Evolutionary conservation across 73 alveolate species (phyloP).

Genomic region (Diophrys sp.): DNA sequence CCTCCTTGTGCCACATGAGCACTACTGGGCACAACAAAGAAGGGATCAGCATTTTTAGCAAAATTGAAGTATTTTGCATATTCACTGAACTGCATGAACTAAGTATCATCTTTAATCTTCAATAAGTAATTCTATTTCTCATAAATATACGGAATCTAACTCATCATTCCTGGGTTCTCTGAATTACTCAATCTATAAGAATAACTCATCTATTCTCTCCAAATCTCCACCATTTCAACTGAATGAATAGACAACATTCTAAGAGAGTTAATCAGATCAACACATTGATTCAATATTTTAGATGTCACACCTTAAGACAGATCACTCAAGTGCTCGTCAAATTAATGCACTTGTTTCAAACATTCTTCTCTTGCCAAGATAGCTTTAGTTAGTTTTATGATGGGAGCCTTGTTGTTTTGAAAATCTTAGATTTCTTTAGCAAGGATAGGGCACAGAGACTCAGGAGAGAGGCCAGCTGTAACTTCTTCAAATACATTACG

Average conservation of each 20-base stretch:
- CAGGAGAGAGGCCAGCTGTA: slow-evolving; percentile 19
- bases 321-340: neutral
- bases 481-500: slow-evolving; percentile 10
- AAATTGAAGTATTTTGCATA: slow-evolving; percentile 45
- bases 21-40: slow-evolving; percentile 43
- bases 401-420: slow-evolving; percentile 44
- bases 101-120: slow-evolving; percentile 43
- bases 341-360: slow-evolving; percentile 26
- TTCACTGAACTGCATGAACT: slow-evolving; percentile 30
- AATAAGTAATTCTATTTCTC: slow-evolving; percentile 50
- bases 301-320: neutral
- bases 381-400: slow-evolving; percentile 46
- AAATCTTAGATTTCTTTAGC: slow-evolving; percentile 60
- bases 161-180: slow-evolving; percentile 11
- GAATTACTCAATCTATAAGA: slow-evolving; percentile 21
- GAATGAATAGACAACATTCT: slow-evolving; percentile 54
- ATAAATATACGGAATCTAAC: slow-evolving; percentile 41
- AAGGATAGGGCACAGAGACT: slow-evolving; percentile 31
- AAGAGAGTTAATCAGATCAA: slow-evolving; percentile 49
- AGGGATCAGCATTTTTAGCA: slow-evolving; percentile 48
- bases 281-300: slow-evolving; percentile 19
- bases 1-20: slow-evolving; percentile 3
- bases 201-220: slow-evolving; percentile 45
- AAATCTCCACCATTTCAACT: slow-evolving; percentile 45
- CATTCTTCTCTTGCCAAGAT: slow-evolving; percentile 62